Evolutionary conservation across 805 yeast species (phyloP).

Genomic region (Saturnispora serradocipensis): DNA sequence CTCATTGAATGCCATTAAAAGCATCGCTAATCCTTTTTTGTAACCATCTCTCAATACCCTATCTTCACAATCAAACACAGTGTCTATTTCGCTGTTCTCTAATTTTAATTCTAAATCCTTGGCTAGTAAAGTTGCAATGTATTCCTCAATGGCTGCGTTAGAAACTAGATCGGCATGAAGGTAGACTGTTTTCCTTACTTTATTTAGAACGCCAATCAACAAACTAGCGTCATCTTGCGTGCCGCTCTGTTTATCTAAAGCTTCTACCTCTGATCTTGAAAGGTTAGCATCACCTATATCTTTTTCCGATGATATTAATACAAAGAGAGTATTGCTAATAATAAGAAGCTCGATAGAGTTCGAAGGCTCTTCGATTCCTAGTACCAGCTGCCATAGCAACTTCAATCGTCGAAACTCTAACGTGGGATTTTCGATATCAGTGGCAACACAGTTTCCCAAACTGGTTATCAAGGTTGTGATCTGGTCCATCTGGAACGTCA

Average conservation of each 20-base stretch:
- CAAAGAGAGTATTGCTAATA: not conserved
- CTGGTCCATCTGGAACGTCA: not conserved
- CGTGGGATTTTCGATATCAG: not conserved
- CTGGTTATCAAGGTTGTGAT: constrained; percentile 2
- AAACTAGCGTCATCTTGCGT: constrained; percentile 4
- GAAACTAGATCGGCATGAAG: not conserved
- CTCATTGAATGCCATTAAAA: constrained; percentile 3
- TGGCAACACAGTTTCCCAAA: not conserved
- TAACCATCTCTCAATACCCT: not conserved
- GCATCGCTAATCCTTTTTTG: not conserved
- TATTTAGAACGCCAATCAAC: constrained; percentile 6
- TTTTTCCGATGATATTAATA: not conserved
- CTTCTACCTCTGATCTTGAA: constrained; percentile 1
- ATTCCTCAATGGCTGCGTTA: not conserved
- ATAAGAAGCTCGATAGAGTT: not conserved
- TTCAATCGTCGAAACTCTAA: constrained; percentile 2
- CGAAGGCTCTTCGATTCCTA: not conserved
- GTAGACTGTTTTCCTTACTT: constrained; percentile 4
- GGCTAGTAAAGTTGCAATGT: not conserved
- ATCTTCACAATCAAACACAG: not conserved
- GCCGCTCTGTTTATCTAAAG: not conserved
- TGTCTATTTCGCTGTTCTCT: not conserved
- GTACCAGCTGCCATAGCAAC: constrained; percentile 3
- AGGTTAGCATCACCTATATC: not conserved
- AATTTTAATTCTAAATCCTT: not conserved